Percentiles rank a stretch among this genome's conserved stretches.
Conservation (phyloP, 345 rosid species). For the Viola odorata region DNA sequence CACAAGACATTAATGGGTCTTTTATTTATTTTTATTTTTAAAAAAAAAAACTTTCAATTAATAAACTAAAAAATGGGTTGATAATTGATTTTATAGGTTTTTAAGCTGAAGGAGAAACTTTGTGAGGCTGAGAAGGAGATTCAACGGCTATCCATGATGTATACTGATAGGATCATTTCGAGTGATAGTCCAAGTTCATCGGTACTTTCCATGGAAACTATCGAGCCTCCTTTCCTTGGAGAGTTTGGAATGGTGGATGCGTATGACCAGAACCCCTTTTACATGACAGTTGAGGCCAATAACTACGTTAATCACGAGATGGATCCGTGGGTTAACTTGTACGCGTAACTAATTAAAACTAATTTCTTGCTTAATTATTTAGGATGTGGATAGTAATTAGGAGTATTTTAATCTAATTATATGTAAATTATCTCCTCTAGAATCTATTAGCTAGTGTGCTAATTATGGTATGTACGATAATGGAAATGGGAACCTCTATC, state of each 20-base stretch:
- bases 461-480: too few species aligned
- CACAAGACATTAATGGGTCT: too few species aligned
- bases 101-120: slow-evolving; percentile 46
- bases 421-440: too few species aligned
- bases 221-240: slow-evolving; percentile 37
- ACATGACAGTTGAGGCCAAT: slow-evolving; percentile 31
- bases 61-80: neutral
- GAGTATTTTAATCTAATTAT: too few species aligned
- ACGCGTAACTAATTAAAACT: slow-evolving; percentile 5
- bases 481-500: too few species aligned
- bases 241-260: slow-evolving; percentile 32
- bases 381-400: slow-evolving; percentile 14
- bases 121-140: slow-evolving; percentile 49
- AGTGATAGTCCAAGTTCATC: slow-evolving; percentile 51
- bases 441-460: too few species aligned
- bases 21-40: neutral
- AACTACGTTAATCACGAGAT: slow-evolving; percentile 30
- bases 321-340: slow-evolving; percentile 48
- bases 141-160: slow-evolving; percentile 31
- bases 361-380: neutral
- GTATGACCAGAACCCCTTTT: slow-evolving; percentile 36
- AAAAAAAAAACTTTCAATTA: neutral
- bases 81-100: slow-evolving; percentile 32
- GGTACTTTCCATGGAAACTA: slow-evolving; percentile 30
- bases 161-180: slow-evolving; percentile 32